Base-by-base conservation (phyloP, 2,329 filamentous ascomycete species). In the Exserohilum rostratum region DNA sequence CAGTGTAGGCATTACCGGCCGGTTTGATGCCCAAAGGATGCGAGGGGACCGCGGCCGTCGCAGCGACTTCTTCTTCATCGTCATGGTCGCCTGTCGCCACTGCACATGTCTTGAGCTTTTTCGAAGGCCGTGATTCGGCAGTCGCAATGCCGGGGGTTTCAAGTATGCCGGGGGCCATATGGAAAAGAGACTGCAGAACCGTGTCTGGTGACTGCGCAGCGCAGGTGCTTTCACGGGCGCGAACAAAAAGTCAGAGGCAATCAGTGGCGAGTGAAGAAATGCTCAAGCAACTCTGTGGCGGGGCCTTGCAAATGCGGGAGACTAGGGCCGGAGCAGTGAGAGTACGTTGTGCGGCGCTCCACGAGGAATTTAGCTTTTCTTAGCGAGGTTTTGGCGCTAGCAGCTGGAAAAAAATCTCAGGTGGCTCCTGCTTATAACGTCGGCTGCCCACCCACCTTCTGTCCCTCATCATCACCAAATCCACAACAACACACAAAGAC, bases 1-100 rank as follows among this genome's bases (percentile, higher is more conserved):
- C 80, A 17, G 86, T 85, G 38, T 93, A 83, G 44, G 88, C 87
- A 78, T 99, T 98, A 33, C 93, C 95, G 57, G 89, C 83, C 1
- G 95, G 93, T 71, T 92, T 95, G 61, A 98, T 82, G 29, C 89
- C 89, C 42, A 96, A 80, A 33, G 91, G 91, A 79, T 98, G 93
- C 34, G 82, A 80, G 46, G 89, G 89, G 48, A 96, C 87, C 39
- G 85, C 84, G 42, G 34, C 40, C 61, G 81, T 77, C 70, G 80
- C 79, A 74, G 71, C 79, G 74, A 72, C 79, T 74, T 72, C 68
- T 62, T 74, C 69, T 18, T 64, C 66, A 39, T 67, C 62, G 60
- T 70, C 62, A 37, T 50, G 40, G 15, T 59, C 52, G 34, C 60
- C 46, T 37, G 58, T 57, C 29, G 63, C 59, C 52, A 57, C 60